These are phyloP conservation scores for Linnemannia exigua DNA, from an alignment of 192 early-diverging fungal genomes.

Conservation along the genomic window DNA sequence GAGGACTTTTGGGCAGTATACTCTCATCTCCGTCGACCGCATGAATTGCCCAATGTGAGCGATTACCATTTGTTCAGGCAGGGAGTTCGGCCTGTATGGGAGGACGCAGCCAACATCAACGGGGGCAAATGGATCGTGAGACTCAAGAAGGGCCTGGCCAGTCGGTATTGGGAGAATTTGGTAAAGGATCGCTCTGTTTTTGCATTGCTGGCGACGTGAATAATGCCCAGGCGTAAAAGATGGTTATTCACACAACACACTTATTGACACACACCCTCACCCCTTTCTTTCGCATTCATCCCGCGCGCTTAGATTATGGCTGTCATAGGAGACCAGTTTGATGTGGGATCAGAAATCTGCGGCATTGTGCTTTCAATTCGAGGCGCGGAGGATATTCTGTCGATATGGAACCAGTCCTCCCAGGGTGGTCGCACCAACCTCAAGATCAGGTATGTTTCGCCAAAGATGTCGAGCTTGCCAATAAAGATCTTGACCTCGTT, in stretches of 20 bases:
- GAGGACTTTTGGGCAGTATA: conserved; percentile 86
- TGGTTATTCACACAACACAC: background rate
- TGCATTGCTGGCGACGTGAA: background rate
- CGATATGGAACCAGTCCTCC: conserved; percentile 93
- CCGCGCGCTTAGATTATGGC: conserved; percentile 74
- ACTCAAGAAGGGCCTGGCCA: conserved; percentile 92
- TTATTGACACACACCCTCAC: background rate
- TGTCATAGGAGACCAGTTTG: conserved; percentile 92
- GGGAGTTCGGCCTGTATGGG: conserved; percentile 94
- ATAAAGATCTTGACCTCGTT: too few relatives aligned
- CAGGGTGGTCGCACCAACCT: conserved; percentile 85
- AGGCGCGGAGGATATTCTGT: conserved; percentile 94
- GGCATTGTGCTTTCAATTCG: conserved; percentile 95
- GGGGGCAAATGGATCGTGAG: conserved; percentile 98
- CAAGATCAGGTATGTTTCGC: conserved; percentile 69
- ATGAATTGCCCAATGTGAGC: conserved; percentile 86
- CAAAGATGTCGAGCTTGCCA: too few relatives aligned
- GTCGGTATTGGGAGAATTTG: conserved; percentile 92
- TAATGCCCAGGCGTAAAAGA: too few relatives aligned
- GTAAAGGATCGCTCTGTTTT: conserved; percentile 53
- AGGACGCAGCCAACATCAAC: conserved; percentile 84
- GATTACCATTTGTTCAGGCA: conserved; percentile 96
- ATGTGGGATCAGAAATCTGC: conserved; percentile 90
- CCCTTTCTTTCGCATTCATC: conserved; percentile 12
- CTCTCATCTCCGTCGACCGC: conserved; percentile 84